These are phyloP conservation scores for Colletotrichum viniferum DNA, from an alignment of 2,329 filamentous ascomycete species.

Conservation along the genomic window DNA sequence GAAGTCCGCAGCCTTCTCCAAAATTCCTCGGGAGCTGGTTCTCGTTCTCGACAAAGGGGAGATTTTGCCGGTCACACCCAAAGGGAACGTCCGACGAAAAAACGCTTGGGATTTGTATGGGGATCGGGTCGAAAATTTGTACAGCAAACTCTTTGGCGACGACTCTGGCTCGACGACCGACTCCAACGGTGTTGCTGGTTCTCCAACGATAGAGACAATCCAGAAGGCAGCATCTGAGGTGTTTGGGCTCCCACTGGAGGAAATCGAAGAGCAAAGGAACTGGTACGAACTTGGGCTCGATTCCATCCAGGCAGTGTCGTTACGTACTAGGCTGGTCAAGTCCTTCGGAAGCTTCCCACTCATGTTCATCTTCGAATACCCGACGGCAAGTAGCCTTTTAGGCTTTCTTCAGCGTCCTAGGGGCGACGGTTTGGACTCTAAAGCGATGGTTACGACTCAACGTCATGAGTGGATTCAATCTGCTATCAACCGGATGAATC, in stretches of 20 bases:
- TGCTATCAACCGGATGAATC: not conserved
- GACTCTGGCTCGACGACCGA: too few relatives aligned
- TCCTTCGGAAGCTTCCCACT: not conserved
- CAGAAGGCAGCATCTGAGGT: not conserved
- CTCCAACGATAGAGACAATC: not conserved
- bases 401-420: not conserved
- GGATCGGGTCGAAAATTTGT: not conserved
- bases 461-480: not conserved
- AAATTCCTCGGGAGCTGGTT: not conserved
- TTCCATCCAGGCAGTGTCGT: not conserved
- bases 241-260: not conserved
- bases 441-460: not conserved
- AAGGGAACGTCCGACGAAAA: conserved; percentile 6
- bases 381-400: not conserved
- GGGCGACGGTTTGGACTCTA: not conserved
- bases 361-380: conserved; percentile 13
- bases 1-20: not conserved
- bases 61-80: conserved; percentile 1
- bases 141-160: not conserved
- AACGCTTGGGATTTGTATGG: not conserved
- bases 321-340: not conserved
- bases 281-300: conserved; percentile 15
- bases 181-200: not conserved
- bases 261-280: not conserved
- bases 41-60: not conserved